Base-by-base conservation (phyloP, 2,329 filamentous ascomycete genomes). In the Cryoendolithus antarcticus region DNA sequence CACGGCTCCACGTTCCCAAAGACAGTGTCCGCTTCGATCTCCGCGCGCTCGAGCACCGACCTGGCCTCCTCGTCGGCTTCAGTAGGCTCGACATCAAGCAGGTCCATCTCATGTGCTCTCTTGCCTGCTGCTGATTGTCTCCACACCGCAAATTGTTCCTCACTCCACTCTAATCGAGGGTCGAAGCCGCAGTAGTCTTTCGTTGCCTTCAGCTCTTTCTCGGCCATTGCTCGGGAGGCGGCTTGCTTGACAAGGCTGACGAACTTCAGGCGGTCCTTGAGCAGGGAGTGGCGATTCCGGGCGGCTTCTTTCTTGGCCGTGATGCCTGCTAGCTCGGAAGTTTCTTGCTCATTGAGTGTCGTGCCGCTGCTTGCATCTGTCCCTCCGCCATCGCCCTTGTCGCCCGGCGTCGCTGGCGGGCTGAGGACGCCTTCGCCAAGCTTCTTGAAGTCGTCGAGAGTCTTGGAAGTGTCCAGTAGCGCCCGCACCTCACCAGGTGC, bases 171-270 rank as follows among this genome's bases (percentile, higher is more conserved):
- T 12, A 88, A 70, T 1, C 81, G 71, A n/a, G 67, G 63, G 57
- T 86, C 82, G 59, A 84, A 88, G 40, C 82, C 82, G 59, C 82
- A 88, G 36, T 79, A 73, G 43, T 86, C 80, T 54, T 84, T 82
- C 15, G 15, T 19, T 29, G 58, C 51, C 42, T 70, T 70, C 34
- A 69, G 50, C 37, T 64, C 64, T 44, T 66, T 64, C 33, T 62
- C 59, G 34, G 65, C 62, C 3, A 65, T 64, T 3, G 59, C 50
- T 6, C 57, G 54, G 1, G 52, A 48, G 4, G 63, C 64, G 37
- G 62, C 60, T 36, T 69, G 63, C 38, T 66, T 63, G 12, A 58
- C 58, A 57, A 69, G 56, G 36, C 54, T 61, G 40, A 70, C 60
- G 39, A 70, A 69, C 39, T 62, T 63, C 44, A 66, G 61, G 37